Evolutionary conservation across 768 basidiomycete genomes (phyloP), one percentile per base, ranked within the genome.

Genomic region (Lactifluus rugatus): DNA sequence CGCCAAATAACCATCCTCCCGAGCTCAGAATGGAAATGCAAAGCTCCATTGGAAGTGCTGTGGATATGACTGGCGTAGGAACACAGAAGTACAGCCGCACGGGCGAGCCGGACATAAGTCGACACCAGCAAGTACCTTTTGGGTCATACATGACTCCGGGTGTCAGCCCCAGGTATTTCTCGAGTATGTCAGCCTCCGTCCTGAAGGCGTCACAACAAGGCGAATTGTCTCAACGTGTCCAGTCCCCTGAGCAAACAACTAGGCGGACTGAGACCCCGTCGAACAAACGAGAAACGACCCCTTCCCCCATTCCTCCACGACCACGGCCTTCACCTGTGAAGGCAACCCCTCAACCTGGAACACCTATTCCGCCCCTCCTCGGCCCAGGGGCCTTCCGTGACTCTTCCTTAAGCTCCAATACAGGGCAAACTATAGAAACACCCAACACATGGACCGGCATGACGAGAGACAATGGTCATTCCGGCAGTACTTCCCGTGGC

Each of bases 1-100:
- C 48, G 17, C 58, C 50, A 28, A n/a, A 48, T 19, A 21, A 34
- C n/a, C 55, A 39, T 28, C 50, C 52, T 25, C 28, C 46, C 36
- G 66, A 62, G 14, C 68, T 64, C 44, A 68, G 64, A 34, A 66
- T 73, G 45, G 76, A 79, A 19, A 72, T 74, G 8, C 70, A 78
- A 53, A 84, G 82, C 61, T 75, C 75, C 14, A 74, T 85, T 28
- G 75, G 80, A 21, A 75, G 71, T 47, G 73, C 69, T 46, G 75
- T 70, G 34, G 78, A 87, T 62, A 83, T 87, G 81, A 87, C 84
- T 13, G 85, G 85, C 13, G 62, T 87, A 28, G 85, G 85, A 31
- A 70, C 75, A 6, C 67, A 63, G 36, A 64, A 60, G 14, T 65
- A 63, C 50, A 56, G 53, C 25, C 63, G 53, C 13, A 47, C 64